A percentile compares a stretch with the other conserved stretches of the same genome.
phyloP scores from a whole-genome alignment of 140 eudicot species.

The Ambrosia hybrid region DNA sequence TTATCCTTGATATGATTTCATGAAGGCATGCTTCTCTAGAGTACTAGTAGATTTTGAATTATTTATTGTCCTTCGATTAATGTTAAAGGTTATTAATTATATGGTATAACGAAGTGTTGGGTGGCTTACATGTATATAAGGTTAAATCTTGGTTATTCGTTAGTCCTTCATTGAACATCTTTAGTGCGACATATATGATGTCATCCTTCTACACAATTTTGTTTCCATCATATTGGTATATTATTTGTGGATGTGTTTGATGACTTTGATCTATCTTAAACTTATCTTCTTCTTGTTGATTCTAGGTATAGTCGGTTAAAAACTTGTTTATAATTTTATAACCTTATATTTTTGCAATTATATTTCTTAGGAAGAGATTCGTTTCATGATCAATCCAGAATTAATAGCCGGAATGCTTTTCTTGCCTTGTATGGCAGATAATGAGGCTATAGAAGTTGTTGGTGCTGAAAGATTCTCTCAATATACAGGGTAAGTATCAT shows the following conservation, averaged over 20 bases:
- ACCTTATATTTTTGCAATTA: constrained; percentile 7
- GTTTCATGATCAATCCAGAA: constrained; percentile 98
- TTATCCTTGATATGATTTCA: not conserved
- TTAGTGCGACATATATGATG: not conserved
- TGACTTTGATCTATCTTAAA: not conserved
- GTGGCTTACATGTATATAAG: constrained; percentile 1
- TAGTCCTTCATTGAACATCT: not conserved
- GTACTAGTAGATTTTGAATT: no score
- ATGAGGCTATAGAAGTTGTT: constrained; percentile 89
- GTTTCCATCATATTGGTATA: not conserved
- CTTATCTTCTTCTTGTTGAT: constrained; percentile 2
- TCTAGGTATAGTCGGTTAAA: not conserved
- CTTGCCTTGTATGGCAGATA: constrained; percentile 85
- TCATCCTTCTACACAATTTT: no score
- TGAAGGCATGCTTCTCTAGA: not conserved
- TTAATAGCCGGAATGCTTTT: constrained; percentile 88
- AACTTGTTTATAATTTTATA: constrained; percentile 7
- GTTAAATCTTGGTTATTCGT: not conserved
- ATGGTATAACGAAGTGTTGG: not conserved
- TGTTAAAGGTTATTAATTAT: no score
- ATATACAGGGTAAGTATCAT: constrained; percentile 67
- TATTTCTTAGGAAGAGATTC: constrained; percentile 74
- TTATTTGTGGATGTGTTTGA: constrained; percentile 8
- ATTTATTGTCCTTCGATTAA: no score
- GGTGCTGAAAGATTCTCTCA: constrained; percentile 87